These are phyloP conservation scores for Cicer chorassanicum DNA, from an alignment of 306 rosid species.

Conservation along the genomic window DNA sequence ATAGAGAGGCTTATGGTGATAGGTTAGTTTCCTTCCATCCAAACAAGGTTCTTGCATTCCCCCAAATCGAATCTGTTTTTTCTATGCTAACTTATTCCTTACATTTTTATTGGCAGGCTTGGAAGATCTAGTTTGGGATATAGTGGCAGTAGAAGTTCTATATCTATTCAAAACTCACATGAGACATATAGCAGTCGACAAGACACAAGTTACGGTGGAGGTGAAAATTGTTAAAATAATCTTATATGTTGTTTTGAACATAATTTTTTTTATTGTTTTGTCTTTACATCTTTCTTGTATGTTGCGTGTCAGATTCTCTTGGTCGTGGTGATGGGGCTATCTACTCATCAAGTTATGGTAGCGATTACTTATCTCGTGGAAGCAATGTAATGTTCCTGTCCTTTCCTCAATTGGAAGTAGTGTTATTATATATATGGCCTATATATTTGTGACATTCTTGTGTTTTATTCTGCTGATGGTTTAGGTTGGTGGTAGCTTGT, in stretches of 20 bases:
- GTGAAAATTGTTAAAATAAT: slow-evolving; percentile 47
- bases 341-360: slow-evolving; percentile 88
- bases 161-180: slow-evolving; percentile 71
- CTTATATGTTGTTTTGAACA: slow-evolving; percentile 23
- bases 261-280: slow-evolving; percentile 14
- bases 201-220: slow-evolving; percentile 65
- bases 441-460: slow-evolving; percentile 8
- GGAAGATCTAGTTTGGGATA: slow-evolving; percentile 80
- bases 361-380: slow-evolving; percentile 76
- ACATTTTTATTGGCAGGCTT: slow-evolving; percentile 55
- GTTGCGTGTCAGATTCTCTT: slow-evolving; percentile 67
- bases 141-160: slow-evolving; percentile 70
- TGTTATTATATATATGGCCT: slow-evolving; percentile 8
- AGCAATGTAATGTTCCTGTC: slow-evolving; percentile 70
- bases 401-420: slow-evolving; percentile 26
- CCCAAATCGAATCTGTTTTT: not conserved
- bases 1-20: slow-evolving; percentile 81
- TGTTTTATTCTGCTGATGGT: slow-evolving; percentile 27
- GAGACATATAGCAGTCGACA: slow-evolving; percentile 78
- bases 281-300: slow-evolving; percentile 15
- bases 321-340: slow-evolving; percentile 73
- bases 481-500: slow-evolving; percentile 82
- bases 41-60: not conserved
- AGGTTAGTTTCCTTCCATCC: slow-evolving; percentile 57
- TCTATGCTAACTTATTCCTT: slow-evolving; percentile 22